These are phyloP conservation scores for Yamadazyma dushanensis DNA, from an alignment of 1,139 yeast genomes.

Conservation along the genomic window DNA sequence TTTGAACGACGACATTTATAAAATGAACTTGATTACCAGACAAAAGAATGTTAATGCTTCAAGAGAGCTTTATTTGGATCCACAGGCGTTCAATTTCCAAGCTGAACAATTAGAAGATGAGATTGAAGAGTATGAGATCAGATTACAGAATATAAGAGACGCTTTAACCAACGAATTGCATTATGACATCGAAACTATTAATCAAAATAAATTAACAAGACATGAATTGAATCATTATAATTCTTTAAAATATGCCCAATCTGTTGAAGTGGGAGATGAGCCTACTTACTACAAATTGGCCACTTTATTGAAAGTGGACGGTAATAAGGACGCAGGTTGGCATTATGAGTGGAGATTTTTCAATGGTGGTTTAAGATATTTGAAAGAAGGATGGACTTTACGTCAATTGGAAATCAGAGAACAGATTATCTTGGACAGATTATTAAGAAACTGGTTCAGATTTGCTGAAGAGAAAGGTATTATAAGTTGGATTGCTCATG, in stretches of 20 bases:
- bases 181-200: constrained; percentile 17
- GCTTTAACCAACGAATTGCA: constrained; percentile 27
- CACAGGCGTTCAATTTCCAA: constrained; percentile 24
- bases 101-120: constrained; percentile 19
- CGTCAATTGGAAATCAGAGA: constrained; percentile 29
- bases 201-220: constrained; percentile 12
- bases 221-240: constrained; percentile 21
- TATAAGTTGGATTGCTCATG: constrained; percentile 53
- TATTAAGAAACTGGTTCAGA: constrained; percentile 34
- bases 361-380: constrained; percentile 32
- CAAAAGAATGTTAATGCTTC: constrained; percentile 14
- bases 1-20: constrained; percentile 23
- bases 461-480: constrained; percentile 38
- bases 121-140: constrained; percentile 20
- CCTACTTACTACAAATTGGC: constrained; percentile 36
- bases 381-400: constrained; percentile 33
- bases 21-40: constrained; percentile 19
- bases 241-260: constrained; percentile 28
- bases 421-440: constrained; percentile 32
- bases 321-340: constrained; percentile 37
- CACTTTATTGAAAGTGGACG: constrained; percentile 26
- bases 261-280: constrained; percentile 30
- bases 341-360: constrained; percentile 42
- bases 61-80: constrained; percentile 17
- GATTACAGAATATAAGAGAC: constrained; percentile 20